A percentile compares a stretch with the other conserved stretches of the same genome.
Conservation (phyloP, 2,329 filamentous ascomycete genomes). For the Monilinia polystroma region DNA sequence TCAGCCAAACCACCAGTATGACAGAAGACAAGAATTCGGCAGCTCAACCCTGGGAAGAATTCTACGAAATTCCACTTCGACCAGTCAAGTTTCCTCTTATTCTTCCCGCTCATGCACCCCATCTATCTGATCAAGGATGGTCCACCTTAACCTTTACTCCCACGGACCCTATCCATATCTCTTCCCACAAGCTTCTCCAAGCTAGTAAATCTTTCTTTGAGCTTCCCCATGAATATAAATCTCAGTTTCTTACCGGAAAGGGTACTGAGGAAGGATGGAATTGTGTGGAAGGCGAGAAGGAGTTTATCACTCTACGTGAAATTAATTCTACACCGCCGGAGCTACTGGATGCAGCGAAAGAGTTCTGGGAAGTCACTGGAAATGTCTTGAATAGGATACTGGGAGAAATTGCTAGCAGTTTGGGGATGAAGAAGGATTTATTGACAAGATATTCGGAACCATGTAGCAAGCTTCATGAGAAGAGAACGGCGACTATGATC, state of each 20-base stretch:
- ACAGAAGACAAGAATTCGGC: neutral
- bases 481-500: slow-evolving; percentile 34
- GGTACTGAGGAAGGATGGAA: slow-evolving; percentile 36
- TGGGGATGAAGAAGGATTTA: slow-evolving; percentile 30
- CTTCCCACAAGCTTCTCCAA: slow-evolving; percentile 29
- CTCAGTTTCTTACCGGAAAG: slow-evolving; percentile 27
- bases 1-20: neutral
- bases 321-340: slow-evolving; percentile 28
- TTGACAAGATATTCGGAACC: slow-evolving; percentile 33
- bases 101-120: slow-evolving; percentile 27
- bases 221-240: slow-evolving; percentile 30
- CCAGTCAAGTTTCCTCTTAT: slow-evolving; percentile 28
- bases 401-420: slow-evolving; percentile 30
- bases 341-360: slow-evolving; percentile 27
- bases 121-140: slow-evolving; percentile 34
- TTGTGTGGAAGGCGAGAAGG: slow-evolving; percentile 35
- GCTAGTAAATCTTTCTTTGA: slow-evolving; percentile 34
- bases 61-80: slow-evolving; percentile 12
- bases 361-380: slow-evolving; percentile 31
- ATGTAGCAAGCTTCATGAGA: slow-evolving; percentile 25
- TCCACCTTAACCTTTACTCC: slow-evolving; percentile 29
- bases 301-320: slow-evolving; percentile 35
- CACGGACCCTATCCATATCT: slow-evolving; percentile 26
- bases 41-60: neutral
- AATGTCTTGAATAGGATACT: slow-evolving; percentile 29